phyloP scores from a whole-genome alignment of 2,329 filamentous ascomycete genomes.

The Sphaerulina vaccinii region DNA sequence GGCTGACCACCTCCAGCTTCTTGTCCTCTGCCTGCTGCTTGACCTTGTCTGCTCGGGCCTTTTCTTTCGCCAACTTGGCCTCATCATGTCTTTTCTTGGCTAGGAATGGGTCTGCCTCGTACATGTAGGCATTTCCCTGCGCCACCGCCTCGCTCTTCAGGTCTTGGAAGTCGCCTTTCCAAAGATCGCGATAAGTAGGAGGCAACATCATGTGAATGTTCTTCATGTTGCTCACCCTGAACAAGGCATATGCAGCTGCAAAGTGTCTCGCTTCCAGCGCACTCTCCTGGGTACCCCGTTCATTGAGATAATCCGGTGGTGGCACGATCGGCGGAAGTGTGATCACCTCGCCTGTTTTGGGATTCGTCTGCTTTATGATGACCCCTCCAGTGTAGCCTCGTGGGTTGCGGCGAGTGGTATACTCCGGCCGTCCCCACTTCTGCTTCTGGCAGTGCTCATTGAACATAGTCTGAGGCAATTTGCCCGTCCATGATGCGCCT shows the following conservation, averaged over 20 bases:
- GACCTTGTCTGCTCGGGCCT: slow-evolving; percentile 72
- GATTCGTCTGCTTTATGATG: slow-evolving; percentile 69
- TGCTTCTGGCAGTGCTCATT: slow-evolving; percentile 95
- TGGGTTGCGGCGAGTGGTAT: slow-evolving; percentile 59
- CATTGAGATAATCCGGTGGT: slow-evolving; percentile 70
- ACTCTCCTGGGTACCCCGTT: slow-evolving; percentile 69
- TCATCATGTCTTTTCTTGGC: slow-evolving; percentile 77
- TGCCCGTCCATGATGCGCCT: slow-evolving; percentile 94
- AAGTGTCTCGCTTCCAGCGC: slow-evolving; percentile 90
- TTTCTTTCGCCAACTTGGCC: slow-evolving; percentile 71
- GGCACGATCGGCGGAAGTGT: slow-evolving; percentile 79
- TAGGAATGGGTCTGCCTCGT: slow-evolving; percentile 90
- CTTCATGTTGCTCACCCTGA: slow-evolving; percentile 89
- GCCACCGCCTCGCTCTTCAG: slow-evolving; percentile 79
- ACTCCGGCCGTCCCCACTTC: slow-evolving; percentile 92
- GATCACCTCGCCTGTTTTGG: slow-evolving; percentile 76
- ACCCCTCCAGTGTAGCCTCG: slow-evolving; percentile 65
- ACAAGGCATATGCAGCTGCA: slow-evolving; percentile 86
- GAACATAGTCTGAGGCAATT: slow-evolving; percentile 88
- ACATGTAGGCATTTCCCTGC: slow-evolving; percentile 80
- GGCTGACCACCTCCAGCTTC: slow-evolving; percentile 56
- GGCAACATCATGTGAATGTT: slow-evolving; percentile 94
- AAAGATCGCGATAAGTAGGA: slow-evolving; percentile 82
- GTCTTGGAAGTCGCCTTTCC: slow-evolving; percentile 82
- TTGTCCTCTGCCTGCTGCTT: slow-evolving; percentile 52